phyloP scores from a whole-genome alignment of 2,329 filamentous ascomycete species.

The Paraphaeosphaeria sporulosa region DNA sequence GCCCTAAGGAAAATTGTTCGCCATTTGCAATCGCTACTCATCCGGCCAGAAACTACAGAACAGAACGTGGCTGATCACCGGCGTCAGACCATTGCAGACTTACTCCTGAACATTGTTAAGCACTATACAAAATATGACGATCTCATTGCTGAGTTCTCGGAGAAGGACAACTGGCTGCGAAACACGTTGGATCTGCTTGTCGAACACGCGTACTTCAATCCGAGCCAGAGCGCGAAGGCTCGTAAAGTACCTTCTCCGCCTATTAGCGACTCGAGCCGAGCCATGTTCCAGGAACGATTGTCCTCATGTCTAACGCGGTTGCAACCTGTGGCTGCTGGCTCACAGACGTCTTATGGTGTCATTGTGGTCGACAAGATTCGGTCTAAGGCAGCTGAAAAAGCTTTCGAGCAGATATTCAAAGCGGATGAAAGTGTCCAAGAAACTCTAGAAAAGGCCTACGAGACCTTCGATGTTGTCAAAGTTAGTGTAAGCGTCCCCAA shows the following conservation, averaged over 20 bases:
- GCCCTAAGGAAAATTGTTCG: conserved; percentile 61
- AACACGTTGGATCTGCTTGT: conserved; percentile 56
- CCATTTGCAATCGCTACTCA: conserved; percentile 57
- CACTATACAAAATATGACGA: conserved; percentile 44
- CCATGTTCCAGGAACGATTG: conserved; percentile 62
- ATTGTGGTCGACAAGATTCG: conserved; percentile 40
- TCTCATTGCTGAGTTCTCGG: conserved; percentile 31
- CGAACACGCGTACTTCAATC: conserved; percentile 59
- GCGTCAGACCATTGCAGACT: conserved; percentile 60
- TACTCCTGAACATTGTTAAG: conserved; percentile 60
- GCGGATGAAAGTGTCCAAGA: conserved; percentile 56
- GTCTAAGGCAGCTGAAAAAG: conserved; percentile 39
- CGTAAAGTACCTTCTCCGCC: conserved; percentile 52
- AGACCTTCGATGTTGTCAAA: conserved; percentile 39
- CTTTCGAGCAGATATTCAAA: conserved; percentile 55
- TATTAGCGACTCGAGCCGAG: conserved; percentile 57
- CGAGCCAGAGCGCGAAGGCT: conserved; percentile 41
- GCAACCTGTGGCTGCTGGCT: conserved; percentile 41
- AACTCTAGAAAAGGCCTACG: conserved; percentile 42
- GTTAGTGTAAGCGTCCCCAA: conserved; percentile 29
- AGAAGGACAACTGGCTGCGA: conserved; percentile 53
- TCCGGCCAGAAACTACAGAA: conserved; percentile 55
- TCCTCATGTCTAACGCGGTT: conserved; percentile 63
- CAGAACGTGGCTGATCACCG: conserved; percentile 54
- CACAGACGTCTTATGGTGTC: conserved; percentile 36